Evolutionary conservation across 2,329 filamentous ascomycete species (phyloP), one percentile per base, ranked within the genome.

Genomic region (Ophiostoma sp.): DNA sequence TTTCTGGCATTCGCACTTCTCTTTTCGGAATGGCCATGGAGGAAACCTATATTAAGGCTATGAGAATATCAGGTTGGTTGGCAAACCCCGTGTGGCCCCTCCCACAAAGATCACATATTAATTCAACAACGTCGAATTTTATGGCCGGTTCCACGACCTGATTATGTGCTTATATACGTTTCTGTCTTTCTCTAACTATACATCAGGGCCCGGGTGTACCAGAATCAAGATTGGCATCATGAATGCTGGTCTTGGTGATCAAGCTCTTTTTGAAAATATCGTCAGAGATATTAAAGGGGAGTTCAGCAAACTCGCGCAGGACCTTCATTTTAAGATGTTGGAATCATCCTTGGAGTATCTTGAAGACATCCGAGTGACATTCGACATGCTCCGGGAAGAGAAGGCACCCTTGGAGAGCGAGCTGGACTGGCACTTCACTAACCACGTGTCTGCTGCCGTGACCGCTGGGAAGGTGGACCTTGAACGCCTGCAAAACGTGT

Each of bases 341-440:
- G 28, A 61, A 28, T 19, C 15, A 33, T 28, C 57, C 4, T 61
- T 12, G 57, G n/a, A 61, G 15, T 61, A 61, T n/a, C 57, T 61
- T 2, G n/a, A 33, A n/a, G 57, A 15, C 57, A 2, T 61, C 57
- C 2, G 57, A 17, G n/a, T 15, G 57, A 36, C 57, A 12, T 61
- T 61, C n/a, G 57, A 61, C 57, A 61, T 61, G n/a, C 15, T 61
- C 57, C 57, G 57, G 28, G 36, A 15, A 2, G 57, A 61, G 9
- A 61, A 61, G 28, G 57, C 57, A 12, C 12, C 57, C 57, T n/a
- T 7, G 57, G 57, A 61, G 57, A 61, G 57, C 57, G 57, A 61
- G 28, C 2, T 28, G 15, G 57, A 61, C 11, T 28, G 57, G 33
- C 28, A 28, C 15, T 61, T 61, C 36, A 61, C 57, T 4, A 28